phyloP scores from a whole-genome alignment of 331 rosid species.

The Malus hybrid region DNA sequence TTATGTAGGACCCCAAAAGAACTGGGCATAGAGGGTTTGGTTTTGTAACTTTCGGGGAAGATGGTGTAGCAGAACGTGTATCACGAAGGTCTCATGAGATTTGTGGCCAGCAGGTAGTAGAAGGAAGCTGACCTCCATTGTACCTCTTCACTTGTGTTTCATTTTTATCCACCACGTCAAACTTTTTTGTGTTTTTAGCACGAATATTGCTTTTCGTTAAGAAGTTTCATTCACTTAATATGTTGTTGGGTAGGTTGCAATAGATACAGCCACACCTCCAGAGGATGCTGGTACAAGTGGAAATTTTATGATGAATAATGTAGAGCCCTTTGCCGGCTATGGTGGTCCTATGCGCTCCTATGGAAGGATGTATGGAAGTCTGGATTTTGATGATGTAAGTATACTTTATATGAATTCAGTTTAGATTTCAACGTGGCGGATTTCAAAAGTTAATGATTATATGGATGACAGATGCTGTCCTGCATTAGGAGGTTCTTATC shows the following conservation, averaged over 20 bases:
- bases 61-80: constrained; percentile 92
- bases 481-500: too few relatives aligned
- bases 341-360: constrained; percentile 87
- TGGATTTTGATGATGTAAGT: constrained; percentile 96
- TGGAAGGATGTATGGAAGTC: constrained; percentile 93
- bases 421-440: neutral
- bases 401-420: neutral
- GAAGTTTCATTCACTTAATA: neutral
- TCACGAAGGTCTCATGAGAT: constrained; percentile 93
- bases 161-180: neutral
- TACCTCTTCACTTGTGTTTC: neutral
- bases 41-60: constrained; percentile 94
- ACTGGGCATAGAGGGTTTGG: constrained; percentile 97
- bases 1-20: constrained; percentile 77
- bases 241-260: constrained; percentile 60
- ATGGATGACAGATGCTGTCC: neutral
- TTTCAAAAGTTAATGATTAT: neutral
- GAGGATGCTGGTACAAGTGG: constrained; percentile 80
- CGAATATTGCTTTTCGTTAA: neutral
- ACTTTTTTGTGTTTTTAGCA: too few relatives aligned
- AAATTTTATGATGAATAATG: constrained; percentile 48
- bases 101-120: constrained; percentile 80
- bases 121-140: neutral
- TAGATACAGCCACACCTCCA: constrained; percentile 95
- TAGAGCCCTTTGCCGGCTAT: constrained; percentile 71